phyloP scores from a whole-genome alignment of 257 asterid genomes.

The Rhazya stricta region DNA sequence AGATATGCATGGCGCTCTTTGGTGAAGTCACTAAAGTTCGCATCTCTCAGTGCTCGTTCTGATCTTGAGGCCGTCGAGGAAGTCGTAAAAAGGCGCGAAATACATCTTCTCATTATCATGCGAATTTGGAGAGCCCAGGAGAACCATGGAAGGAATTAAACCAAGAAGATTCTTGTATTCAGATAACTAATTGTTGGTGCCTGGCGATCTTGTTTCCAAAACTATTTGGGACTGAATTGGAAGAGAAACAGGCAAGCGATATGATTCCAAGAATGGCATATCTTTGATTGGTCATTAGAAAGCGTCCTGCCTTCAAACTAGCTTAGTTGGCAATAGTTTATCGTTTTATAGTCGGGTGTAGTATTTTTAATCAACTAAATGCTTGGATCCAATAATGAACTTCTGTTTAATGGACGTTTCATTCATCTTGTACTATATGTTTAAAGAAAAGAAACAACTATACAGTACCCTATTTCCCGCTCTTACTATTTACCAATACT shows the following conservation, averaged over 20 bases:
- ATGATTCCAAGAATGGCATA: too few species aligned
- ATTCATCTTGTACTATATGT: too few species aligned
- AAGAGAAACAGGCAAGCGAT: neutral
- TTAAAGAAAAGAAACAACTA: too few species aligned
- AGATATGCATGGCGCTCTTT: constrained; percentile 30
- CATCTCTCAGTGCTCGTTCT: neutral
- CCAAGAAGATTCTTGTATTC: neutral
- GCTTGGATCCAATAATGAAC: too few species aligned
- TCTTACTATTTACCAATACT: neutral
- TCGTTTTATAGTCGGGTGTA: too few species aligned
- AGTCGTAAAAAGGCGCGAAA: constrained; percentile 19
- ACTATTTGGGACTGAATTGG: neutral
- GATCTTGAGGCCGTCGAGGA: constrained; percentile 10
- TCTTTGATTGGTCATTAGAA: too few species aligned
- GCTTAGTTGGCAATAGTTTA: too few species aligned
- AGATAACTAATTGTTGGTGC: neutral
- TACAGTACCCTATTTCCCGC: neutral
- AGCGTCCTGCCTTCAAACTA: too few species aligned
- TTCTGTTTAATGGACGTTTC: too few species aligned
- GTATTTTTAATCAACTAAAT: too few species aligned
- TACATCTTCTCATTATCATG: constrained; percentile 20
- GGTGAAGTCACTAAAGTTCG: constrained; percentile 14
- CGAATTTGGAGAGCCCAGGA: neutral
- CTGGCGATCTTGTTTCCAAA: neutral
- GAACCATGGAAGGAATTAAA: neutral